Conservation (phyloP, 2,329 filamentous ascomycete species). For the Coccinonectria pachysandricola region DNA sequence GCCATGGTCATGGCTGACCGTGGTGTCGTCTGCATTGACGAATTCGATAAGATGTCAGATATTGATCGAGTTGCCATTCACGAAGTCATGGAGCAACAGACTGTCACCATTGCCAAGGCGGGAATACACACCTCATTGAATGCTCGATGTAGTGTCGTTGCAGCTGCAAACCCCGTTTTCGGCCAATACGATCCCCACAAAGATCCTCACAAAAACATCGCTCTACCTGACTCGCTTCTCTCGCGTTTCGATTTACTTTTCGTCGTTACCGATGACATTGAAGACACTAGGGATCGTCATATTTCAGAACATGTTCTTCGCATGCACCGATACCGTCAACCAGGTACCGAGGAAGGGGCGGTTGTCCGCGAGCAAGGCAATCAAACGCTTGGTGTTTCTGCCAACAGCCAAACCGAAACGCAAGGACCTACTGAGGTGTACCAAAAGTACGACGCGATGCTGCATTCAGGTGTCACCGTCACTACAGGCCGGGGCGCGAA, state of each 20-base stretch:
- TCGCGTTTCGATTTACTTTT: constrained; percentile 98
- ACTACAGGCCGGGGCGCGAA: constrained; percentile 63
- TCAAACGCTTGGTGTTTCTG: constrained; percentile 78
- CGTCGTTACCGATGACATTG: constrained; percentile 95
- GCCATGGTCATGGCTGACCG: constrained; percentile 97
- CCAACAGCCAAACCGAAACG: constrained; percentile 65
- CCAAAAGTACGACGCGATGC: constrained; percentile 93
- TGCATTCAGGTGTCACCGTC: constrained; percentile 80
- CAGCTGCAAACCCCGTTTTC: constrained; percentile 94
- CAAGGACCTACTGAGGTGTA: constrained; percentile 77
- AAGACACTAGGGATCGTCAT: constrained; percentile 81
- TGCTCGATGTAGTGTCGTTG: constrained; percentile 90
- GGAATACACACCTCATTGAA: constrained; percentile 97
- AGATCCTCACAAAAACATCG: constrained; percentile 97
- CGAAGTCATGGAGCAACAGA: constrained; percentile 99
- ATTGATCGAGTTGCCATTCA: constrained; percentile 96
- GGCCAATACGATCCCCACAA: constrained; percentile 98
- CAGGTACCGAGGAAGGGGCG: constrained; percentile 86
- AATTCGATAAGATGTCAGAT: constrained; percentile 99
- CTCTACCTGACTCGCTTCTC: constrained; percentile 86
- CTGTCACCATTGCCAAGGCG: constrained; percentile 96
- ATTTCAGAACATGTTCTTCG: constrained; percentile 94
- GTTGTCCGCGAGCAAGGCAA: constrained; percentile 81
- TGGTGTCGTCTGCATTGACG: constrained; percentile 96
- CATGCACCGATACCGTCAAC: constrained; percentile 92